Conservation (phyloP, 164 flowering plant genomes). For the Hamamelis virginiana region DNA sequence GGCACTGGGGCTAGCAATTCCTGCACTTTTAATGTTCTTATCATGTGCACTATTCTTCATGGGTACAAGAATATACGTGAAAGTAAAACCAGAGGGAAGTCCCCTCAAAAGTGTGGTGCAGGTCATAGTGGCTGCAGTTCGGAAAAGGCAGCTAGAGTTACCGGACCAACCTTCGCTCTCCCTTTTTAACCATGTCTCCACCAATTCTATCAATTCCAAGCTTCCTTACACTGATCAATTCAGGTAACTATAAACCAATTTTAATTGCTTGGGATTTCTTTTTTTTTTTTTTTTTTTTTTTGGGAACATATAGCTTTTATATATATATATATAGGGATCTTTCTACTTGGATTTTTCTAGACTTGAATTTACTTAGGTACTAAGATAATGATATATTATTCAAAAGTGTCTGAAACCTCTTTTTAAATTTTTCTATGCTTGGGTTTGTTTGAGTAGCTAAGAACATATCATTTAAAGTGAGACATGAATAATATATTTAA, state of each 20-base stretch:
- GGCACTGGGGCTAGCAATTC: slow-evolving; percentile 70
- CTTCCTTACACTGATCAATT: slow-evolving; percentile 69
- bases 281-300: no score
- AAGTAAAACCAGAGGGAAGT: slow-evolving; percentile 71
- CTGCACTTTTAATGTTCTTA: slow-evolving; percentile 61
- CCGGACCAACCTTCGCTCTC: slow-evolving; percentile 38
- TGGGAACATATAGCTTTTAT: no score
- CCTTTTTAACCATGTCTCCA: slow-evolving; percentile 42
- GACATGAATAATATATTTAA: no score
- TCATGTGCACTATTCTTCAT: slow-evolving; percentile 54
- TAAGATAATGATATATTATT: no score
- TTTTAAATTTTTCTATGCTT: no score
- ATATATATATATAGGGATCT: no score
- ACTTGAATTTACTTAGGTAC: no score
- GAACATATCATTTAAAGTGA: no score
- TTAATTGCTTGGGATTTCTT: background rate
- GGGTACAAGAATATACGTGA: slow-evolving; percentile 64
- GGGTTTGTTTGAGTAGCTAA: no score
- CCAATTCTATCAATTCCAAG: slow-evolving; percentile 48
- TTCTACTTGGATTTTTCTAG: no score
- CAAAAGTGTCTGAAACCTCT: no score
- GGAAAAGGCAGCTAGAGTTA: slow-evolving; percentile 46
- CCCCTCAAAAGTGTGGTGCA: slow-evolving; percentile 52
- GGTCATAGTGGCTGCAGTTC: slow-evolving; percentile 59
- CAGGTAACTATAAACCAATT: slow-evolving; percentile 57